phyloP scores from a whole-genome alignment of 495 filamentous ascomycete genomes.

The Chaetomium fimeti region DNA sequence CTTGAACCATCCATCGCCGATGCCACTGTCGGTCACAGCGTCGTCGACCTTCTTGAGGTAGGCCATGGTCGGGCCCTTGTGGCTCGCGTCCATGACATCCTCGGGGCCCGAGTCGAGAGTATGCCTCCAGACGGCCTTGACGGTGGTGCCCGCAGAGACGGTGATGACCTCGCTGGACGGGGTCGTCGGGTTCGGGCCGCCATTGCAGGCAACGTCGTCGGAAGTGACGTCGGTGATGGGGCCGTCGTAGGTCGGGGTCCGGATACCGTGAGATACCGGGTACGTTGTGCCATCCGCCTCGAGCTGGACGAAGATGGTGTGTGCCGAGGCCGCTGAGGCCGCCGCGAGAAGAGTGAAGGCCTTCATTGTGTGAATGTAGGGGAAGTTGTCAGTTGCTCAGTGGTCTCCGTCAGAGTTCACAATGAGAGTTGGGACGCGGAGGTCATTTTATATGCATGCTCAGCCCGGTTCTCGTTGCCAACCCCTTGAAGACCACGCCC shows the following conservation, averaged over 20 bases:
- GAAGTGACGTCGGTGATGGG: slow-evolving; percentile 56
- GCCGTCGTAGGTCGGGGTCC: slow-evolving; percentile 37
- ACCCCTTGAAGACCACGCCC: too few species aligned
- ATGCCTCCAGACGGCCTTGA: slow-evolving; percentile 33
- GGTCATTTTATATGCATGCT: too few species aligned
- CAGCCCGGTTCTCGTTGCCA: too few species aligned
- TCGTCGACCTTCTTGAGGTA: slow-evolving; percentile 53
- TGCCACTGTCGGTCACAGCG: slow-evolving; percentile 43
- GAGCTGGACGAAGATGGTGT: slow-evolving; percentile 37
- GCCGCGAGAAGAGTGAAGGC: slow-evolving; percentile 28
- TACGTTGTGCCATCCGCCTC: slow-evolving; percentile 34
- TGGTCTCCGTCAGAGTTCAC: too few species aligned
- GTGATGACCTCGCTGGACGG: slow-evolving; percentile 38
- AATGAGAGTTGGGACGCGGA: too few species aligned
- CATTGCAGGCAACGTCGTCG: slow-evolving; percentile 55
- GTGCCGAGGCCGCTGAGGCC: slow-evolving; percentile 31
- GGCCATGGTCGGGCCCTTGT: slow-evolving; percentile 48
- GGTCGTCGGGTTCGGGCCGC: slow-evolving; percentile 53
- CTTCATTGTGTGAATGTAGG: slow-evolving; percentile 27
- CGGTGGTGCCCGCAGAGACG: slow-evolving; percentile 7
- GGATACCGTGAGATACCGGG: slow-evolving; percentile 30
- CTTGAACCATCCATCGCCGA: slow-evolving; percentile 52
- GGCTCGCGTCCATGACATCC: slow-evolving; percentile 49
- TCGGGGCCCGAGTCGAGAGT: slow-evolving; percentile 36
- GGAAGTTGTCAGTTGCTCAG: not conserved